Conservation (phyloP, 306 rosid species). For the Castanea sativa region DNA sequence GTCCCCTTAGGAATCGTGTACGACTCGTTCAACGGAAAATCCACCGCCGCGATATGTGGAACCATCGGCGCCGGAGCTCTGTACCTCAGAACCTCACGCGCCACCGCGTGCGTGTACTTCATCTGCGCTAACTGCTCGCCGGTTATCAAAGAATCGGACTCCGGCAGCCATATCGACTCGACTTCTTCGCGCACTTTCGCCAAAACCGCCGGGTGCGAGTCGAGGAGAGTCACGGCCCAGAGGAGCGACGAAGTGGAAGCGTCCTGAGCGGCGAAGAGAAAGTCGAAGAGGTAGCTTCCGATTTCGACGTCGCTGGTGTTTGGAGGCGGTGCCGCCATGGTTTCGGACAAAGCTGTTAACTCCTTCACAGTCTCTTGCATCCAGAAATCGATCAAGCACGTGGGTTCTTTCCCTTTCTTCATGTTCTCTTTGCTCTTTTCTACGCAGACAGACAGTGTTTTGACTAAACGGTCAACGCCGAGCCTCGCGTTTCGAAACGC, state of each 20-base stretch:
- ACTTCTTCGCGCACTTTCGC: conserved; percentile 59
- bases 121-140: conserved; percentile 53
- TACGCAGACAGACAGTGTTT: conserved; percentile 44
- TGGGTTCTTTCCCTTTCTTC: conserved; percentile 47
- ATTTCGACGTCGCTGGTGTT: conserved; percentile 44
- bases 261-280: conserved; percentile 87
- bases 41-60: conserved; percentile 69
- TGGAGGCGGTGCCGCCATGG: conserved; percentile 27
- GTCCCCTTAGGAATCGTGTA: conserved; percentile 73
- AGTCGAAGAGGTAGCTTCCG: conserved; percentile 74
- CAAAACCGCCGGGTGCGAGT: conserved; percentile 63
- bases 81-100: conserved; percentile 78
- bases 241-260: conserved; percentile 88
- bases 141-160: conserved; percentile 46
- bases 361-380: conserved; percentile 68
- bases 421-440: conserved; percentile 49
- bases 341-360: conserved; percentile 10
- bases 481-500: conserved; percentile 77
- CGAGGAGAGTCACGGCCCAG: conserved; percentile 82
- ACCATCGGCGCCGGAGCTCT: conserved; percentile 83
- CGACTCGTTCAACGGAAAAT: conserved; percentile 52
- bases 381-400: conserved; percentile 85
- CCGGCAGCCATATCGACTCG: conserved; percentile 56
- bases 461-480: conserved; percentile 58
- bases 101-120: conserved; percentile 86